Evolutionary conservation across 768 basidiomycete genomes (phyloP), one percentile per base, ranked within the genome.

Genomic region (Russula emetica): DNA sequence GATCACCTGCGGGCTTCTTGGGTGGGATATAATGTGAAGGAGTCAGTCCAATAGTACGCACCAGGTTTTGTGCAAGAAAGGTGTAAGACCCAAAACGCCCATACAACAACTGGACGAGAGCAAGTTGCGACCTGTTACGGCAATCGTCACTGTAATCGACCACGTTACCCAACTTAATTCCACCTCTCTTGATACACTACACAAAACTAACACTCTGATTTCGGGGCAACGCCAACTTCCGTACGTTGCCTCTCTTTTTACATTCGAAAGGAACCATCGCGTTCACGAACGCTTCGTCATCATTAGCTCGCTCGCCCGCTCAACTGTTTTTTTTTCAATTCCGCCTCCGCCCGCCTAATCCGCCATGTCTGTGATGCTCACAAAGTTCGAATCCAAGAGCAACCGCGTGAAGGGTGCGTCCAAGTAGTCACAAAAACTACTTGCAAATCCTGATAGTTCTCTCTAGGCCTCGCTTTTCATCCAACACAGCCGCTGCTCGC

Each of bases 301-400:
- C 55, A 13, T 42, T 38, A 60, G 59, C 42, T 58, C 58, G 34
- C 49, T 44, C 6, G 47, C 52, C 53, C 30, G 24, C 52, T 32
- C 34, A 16, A 22, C n/a, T 45, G 8, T 24, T 38, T 60, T 60
- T n/a, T 52, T 38, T 45, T 40, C 45, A 45, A 32, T 61, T 20
- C 20, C 32, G 34, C 36, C 45, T 18, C n/a, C 45, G 55, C 53
- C 42, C 56, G 30, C 28, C n/a, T 32, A 49, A 62, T 45, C 52
- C 57, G 65, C 67, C 76, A 91, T 92, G 89, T 90, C 89, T 75
- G 90, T 91, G 68, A 91, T 92, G 90, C 85, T 92, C 81, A 92
- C 90, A 69, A 99, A 99, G 82, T 99, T 99, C 80, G 97, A 99
- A 83, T 94, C 92, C 67, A 98, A 98, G 82, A 94, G 92, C 80